Evolutionary conservation across 2,329 filamentous ascomycete species (phyloP).

Genomic region (Amauroascus niger): DNA sequence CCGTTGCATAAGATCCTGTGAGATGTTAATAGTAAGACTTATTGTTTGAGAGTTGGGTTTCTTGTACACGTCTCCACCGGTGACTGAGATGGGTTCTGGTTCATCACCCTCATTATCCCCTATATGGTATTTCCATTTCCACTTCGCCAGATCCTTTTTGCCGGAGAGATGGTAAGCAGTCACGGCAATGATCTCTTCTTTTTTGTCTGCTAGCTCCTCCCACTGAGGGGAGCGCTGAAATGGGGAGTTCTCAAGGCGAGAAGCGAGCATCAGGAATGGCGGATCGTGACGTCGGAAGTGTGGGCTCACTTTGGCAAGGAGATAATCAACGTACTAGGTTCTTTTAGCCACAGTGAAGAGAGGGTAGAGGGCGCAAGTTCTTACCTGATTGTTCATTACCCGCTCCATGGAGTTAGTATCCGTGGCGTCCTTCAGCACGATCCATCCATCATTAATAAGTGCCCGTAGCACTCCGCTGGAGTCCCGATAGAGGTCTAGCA

Average conservation of each 20-base stretch:
- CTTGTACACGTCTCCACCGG: conserved; percentile 6
- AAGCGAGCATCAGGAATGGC: background rate
- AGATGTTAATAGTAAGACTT: conserved; percentile 7
- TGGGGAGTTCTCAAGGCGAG: conserved; percentile 4
- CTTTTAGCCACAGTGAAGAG: conserved; percentile 4
- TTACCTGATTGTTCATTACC: background rate
- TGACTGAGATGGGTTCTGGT: background rate
- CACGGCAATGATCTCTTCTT: conserved; percentile 5
- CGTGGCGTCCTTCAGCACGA: conserved; percentile 3
- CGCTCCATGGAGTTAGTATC: conserved; percentile 6
- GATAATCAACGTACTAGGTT: background rate
- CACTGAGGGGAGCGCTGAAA: background rate
- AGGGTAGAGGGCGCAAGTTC: background rate
- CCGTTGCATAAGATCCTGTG: conserved; percentile 7
- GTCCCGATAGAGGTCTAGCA: conserved; percentile 7
- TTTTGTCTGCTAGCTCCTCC: conserved; percentile 4
- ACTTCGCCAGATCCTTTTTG: conserved; percentile 4
- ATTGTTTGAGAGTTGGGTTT: background rate
- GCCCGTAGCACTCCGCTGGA: conserved; percentile 1
- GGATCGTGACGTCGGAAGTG: background rate
- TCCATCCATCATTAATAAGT: conserved; percentile 3
- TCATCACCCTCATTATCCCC: background rate
- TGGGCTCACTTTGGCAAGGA: background rate
- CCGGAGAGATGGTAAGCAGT: conserved; percentile 6
- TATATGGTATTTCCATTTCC: conserved; percentile 1